Base-by-base conservation (phyloP, 2,329 filamentous ascomycete genomes). In the Elsinoe necatrix region DNA sequence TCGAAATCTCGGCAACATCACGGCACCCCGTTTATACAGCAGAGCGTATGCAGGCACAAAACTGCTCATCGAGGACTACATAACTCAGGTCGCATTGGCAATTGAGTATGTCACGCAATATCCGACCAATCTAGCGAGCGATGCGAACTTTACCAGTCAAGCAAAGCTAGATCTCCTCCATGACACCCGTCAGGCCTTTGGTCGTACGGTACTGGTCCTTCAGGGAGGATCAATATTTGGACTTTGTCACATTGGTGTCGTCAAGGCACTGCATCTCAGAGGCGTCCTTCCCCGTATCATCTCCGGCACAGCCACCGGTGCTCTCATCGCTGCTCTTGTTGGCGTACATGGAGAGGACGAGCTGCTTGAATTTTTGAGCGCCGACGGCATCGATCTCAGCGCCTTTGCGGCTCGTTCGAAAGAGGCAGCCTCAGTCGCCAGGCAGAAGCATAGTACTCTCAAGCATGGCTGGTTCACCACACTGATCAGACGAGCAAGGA, bases 151-250 rank as follows among this genome's bases (percentile, higher is more conserved):
- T 62, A 85, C 83, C 14, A 84, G 82, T 35, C 86, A 91, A 72
- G 82, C 83, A 58, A 95, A 95, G 73, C 75, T 95, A 56, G 88
- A 95, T 71, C 81, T 95, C 57, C 77, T 95, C 54, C 87, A 93
- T 64, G 89, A 95, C 70, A 89, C 89, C 8, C 80, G 91, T 9
- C 89, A 93, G 68, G 88, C 89, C 0, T 95, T 95, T 71, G 92
- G 91, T 8, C 80, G 90, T 61, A 93, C 85, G 57, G 90, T 87
- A 0, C 77, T 96, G 21, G 86, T 96, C 3, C 72, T 96, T 1
- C 90, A 96, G 68, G 91, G 91, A 48, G 91, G 92, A 12, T 87
- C 89, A 41, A 92, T 95, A 58, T 95, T 96, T 65, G 91, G 91
- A 1, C 73, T 95, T 8, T 95, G 89, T 64, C 92, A 96, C 70